A percentile compares a stretch with the other conserved stretches of the same genome.
Conservation (phyloP, 2,329 filamentous ascomycete genomes). For the Trichoderma sp. region DNA sequence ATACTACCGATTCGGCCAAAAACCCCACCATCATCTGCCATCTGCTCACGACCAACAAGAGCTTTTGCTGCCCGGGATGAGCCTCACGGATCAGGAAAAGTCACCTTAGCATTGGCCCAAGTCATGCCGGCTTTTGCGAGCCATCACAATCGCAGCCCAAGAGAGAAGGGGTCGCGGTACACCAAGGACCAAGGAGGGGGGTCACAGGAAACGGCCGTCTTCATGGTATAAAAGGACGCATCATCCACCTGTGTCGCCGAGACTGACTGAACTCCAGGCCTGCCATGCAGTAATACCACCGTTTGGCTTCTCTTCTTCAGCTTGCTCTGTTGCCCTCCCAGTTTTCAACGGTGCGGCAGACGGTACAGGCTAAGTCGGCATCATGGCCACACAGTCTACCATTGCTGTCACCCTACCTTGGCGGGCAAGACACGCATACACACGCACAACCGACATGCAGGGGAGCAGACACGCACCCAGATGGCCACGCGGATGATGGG, state of each 20-base stretch:
- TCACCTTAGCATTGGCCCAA: not conserved
- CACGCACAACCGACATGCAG: conserved; percentile 1
- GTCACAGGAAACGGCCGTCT: not conserved
- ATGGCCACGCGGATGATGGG: not conserved
- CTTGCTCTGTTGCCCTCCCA: not conserved
- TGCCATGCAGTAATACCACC: not conserved
- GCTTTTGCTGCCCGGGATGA: not conserved
- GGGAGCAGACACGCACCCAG: not conserved
- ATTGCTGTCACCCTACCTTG: not conserved
- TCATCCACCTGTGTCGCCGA: not conserved
- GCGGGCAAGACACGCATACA: not conserved
- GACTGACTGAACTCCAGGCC: not conserved
- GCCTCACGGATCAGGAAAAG: conserved; percentile 8
- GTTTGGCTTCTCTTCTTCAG: not conserved
- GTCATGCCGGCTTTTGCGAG: conserved; percentile 6
- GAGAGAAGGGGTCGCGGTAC: not conserved
- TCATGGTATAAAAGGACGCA: conserved; percentile 16
- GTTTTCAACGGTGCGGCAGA: not conserved
- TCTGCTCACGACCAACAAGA: conserved; percentile 19
- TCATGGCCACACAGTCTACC: not conserved
- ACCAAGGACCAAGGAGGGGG: not conserved
- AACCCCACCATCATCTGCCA: conserved; percentile 20
- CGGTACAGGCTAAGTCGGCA: not conserved
- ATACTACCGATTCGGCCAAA: conserved; percentile 17
- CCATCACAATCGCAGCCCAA: conserved; percentile 15